Evolutionary conservation across 2,329 filamentous ascomycete genomes (phyloP), one percentile per base, ranked within the genome.

Genomic region (Malbranchea cinnamomea): DNA sequence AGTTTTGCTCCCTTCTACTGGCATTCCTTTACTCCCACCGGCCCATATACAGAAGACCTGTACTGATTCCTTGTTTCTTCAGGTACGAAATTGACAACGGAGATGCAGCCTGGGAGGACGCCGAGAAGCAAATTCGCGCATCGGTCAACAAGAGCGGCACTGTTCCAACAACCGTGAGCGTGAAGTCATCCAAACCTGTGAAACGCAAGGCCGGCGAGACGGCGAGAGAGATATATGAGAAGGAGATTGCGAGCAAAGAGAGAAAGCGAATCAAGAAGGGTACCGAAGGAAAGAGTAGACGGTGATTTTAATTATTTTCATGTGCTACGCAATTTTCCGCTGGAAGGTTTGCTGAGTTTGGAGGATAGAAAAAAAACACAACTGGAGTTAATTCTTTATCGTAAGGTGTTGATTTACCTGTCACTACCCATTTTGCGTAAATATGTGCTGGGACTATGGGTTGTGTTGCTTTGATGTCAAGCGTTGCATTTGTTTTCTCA

Each of bases 161-260:
- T 22, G 44, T 49, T 18, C 41, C 51, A 11, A 57, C 54, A 0
- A n/a, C n/a, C n/a, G 82, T 94, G 16, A 85, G 79, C 49, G 72
- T 95, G 32, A 89, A 85, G 64, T 71, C 74, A n/a, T 63, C 62
- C 34, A 82, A 84, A 56, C 44, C 45, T 3, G 45, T 56, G 39
- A 87, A 89, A 65, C 66, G 82, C 44, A 91, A 91, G 59, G 78
- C 71, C 28, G 60, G 61, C 5, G 64, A 67, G 42, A 57, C 62
- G 0, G 57, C 65, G 2, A 61, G 58, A 15, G 64, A 68, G 31
- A 60, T 64, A 23, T 57, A 52, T 36, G 56, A 58, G 22, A 43
- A 56, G 39, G 54, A 56, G 38, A 44, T 58, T 26, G 55, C 55
- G 20, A 55, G 51, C 4, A 59, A 57, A 43, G 48, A 52, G 26